Evolutionary conservation across 1,139 yeast species (phyloP), one percentile per base, ranked within the genome.

Genomic region (Eremothecium coryli): DNA sequence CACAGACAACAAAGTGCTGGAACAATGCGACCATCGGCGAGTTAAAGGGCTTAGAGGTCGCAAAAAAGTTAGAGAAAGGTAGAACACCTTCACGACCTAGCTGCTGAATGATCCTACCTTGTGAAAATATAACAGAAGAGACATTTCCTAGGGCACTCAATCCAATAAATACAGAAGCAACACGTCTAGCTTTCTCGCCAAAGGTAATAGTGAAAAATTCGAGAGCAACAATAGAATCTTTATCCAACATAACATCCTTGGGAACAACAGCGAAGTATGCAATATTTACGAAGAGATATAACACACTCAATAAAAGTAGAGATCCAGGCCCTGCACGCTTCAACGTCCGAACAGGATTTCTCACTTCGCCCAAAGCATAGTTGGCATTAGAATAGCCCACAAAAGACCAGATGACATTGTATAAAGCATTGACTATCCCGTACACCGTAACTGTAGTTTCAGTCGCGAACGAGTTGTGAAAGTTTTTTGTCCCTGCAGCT

Each of bases 221-320:
- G 2, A 85, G 88, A 4, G 93, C 93, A 26, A 81, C 67, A 41
- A 81, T 66, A 11, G 77, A 76, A 6, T 85, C 85, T 26, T 86
- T 76, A 26, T 67, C 57, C 30, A 68, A 59, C 38, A 82, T 62
- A 40, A 67, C 72, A 3, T 71, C 71, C 46, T 70, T 69, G 28
- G 93, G 88, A 8, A 82, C 82, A 26, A 80, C 88, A 3, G 85
- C 78, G 45, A 80, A 71, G 52, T 82, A 82, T 1, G 90, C 74
- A 41, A 80, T 61, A 48, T 81, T 74, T 31, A 78, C 85, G 43
- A 81, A 63, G 49, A 81, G 70, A 57, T 81, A 82, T 28, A 81
- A 64, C 20, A 73, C 54, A 2, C 84, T 70, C 12, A 82, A 71
- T 18, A 68, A 53, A 5, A 73, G 49, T 29, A 82, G 71, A 5